phyloP scores from a whole-genome alignment of 2,329 filamentous ascomycete genomes.

The Apiospora phragmitis region DNA sequence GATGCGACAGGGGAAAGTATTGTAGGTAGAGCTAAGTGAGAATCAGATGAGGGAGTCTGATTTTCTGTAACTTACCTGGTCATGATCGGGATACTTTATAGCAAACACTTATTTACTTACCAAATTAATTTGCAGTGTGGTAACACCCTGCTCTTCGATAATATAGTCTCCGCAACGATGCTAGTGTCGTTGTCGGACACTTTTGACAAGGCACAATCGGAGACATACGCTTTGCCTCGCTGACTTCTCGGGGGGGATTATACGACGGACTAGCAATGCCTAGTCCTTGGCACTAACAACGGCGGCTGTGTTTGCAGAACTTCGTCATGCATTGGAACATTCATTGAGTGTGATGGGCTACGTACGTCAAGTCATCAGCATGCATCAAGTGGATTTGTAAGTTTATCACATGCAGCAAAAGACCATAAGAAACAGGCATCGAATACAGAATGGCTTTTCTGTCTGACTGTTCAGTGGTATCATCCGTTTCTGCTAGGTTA shows the following conservation, averaged over 20 bases:
- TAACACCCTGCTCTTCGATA: background rate
- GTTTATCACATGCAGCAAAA: background rate
- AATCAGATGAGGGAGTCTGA: background rate
- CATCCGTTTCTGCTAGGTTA: background rate
- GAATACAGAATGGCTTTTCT: too few relatives aligned
- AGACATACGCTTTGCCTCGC: background rate
- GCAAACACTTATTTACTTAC: background rate
- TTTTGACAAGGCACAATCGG: background rate
- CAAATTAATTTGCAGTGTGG: too few relatives aligned
- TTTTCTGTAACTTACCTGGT: background rate
- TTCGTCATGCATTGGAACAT: background rate
- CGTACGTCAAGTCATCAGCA: background rate
- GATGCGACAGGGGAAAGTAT: background rate
- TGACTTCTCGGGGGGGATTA: background rate
- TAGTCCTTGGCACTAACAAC: background rate
- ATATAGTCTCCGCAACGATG: background rate
- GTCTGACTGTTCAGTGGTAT: background rate
- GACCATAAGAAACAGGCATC: too few relatives aligned
- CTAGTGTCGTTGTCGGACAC: background rate
- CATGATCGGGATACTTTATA: background rate
- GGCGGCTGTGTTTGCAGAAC: background rate
- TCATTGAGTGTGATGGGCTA: background rate
- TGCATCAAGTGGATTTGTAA: background rate
- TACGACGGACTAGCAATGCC: background rate
- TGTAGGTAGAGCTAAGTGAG: background rate